Percentiles rank a stretch among this genome's conserved stretches.
Evolutionary conservation across 495 filamentous ascomycete genomes (phyloP).

Genomic region (Aspergillus wentii): DNA sequence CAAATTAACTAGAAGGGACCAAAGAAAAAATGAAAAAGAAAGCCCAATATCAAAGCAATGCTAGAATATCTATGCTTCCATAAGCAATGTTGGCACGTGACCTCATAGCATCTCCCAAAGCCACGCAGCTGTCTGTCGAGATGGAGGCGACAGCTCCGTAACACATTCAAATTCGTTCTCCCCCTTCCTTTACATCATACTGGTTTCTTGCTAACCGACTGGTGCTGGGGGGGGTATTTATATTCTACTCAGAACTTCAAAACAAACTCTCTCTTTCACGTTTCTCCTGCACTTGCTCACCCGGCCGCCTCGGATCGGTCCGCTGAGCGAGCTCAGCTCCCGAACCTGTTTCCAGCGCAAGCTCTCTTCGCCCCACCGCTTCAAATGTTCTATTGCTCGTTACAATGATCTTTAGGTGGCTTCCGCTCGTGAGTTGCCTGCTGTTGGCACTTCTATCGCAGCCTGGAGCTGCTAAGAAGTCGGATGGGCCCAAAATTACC

Average conservation of each 20-base stretch:
- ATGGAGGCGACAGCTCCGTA: too few relatives aligned
- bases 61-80: conserved; percentile 13
- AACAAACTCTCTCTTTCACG: neutral
- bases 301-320: conserved; percentile 13
- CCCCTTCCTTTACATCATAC: too few relatives aligned
- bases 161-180: too few relatives aligned
- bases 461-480: conserved; percentile 38
- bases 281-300: neutral
- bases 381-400: conserved; percentile 30
- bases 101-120: conserved; percentile 23
- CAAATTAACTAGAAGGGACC: too few relatives aligned
- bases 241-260: too few relatives aligned
- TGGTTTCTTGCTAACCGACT: too few relatives aligned
- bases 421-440: conserved; percentile 32
- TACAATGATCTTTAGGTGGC: conserved; percentile 40
- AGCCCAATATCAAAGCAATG: too few relatives aligned
- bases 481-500: conserved; percentile 44
- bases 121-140: conserved; percentile 31
- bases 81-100: conserved; percentile 28
- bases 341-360: neutral
- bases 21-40: too few relatives aligned
- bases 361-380: conserved; percentile 5
- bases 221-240: too few relatives aligned
- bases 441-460: conserved; percentile 27
- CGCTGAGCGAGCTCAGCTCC: conserved; percentile 8